Percentiles rank a stretch among this genome's conserved stretches.
Evolutionary conservation across 495 filamentous ascomycete species (phyloP).

Genomic region (Daldinia grandis): DNA sequence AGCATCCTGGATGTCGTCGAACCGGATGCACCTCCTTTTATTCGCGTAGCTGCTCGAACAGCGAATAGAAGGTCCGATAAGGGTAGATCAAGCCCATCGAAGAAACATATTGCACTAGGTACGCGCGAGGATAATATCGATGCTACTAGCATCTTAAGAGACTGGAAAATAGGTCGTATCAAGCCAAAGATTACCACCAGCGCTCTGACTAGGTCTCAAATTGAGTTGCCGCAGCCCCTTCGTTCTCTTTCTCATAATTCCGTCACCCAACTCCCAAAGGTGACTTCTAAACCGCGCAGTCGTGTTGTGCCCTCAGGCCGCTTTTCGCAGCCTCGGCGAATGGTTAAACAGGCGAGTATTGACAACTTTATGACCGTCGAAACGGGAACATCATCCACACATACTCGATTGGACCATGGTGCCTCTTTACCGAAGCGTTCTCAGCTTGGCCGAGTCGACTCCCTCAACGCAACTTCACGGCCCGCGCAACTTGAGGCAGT

Average conservation of each 20-base stretch:
- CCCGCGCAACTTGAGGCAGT: slow-evolving; percentile 62
- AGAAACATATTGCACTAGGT: slow-evolving; percentile 76
- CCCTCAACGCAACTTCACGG: slow-evolving; percentile 32
- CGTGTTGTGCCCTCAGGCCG: slow-evolving; percentile 18
- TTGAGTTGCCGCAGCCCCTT: slow-evolving; percentile 40
- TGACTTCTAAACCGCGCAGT: slow-evolving; percentile 16
- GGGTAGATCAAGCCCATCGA: slow-evolving; percentile 77
- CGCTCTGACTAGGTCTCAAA: background rate
- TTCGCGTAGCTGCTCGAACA: slow-evolving; percentile 78
- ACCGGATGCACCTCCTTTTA: slow-evolving; percentile 70
- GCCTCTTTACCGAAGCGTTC: slow-evolving; percentile 22
- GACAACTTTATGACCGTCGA: slow-evolving; percentile 45
- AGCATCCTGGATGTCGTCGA: slow-evolving; percentile 77
- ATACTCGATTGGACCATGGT: slow-evolving; percentile 7
- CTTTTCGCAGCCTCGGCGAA: slow-evolving; percentile 36
- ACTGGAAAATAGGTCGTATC: slow-evolving; percentile 81
- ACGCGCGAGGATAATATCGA: slow-evolving; percentile 79
- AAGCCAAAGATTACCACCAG: slow-evolving; percentile 50
- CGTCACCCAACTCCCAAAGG: slow-evolving; percentile 25
- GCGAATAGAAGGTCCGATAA: slow-evolving; percentile 67
- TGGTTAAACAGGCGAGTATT: slow-evolving; percentile 48
- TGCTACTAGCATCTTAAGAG: slow-evolving; percentile 68
- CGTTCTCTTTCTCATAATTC: slow-evolving; percentile 47
- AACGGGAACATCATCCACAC: slow-evolving; percentile 6
- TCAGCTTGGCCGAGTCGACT: slow-evolving; percentile 3